Evolutionary conservation across 805 yeast genomes (phyloP), one percentile per base, ranked within the genome.

Genomic region (Sugiyamaella americana): DNA sequence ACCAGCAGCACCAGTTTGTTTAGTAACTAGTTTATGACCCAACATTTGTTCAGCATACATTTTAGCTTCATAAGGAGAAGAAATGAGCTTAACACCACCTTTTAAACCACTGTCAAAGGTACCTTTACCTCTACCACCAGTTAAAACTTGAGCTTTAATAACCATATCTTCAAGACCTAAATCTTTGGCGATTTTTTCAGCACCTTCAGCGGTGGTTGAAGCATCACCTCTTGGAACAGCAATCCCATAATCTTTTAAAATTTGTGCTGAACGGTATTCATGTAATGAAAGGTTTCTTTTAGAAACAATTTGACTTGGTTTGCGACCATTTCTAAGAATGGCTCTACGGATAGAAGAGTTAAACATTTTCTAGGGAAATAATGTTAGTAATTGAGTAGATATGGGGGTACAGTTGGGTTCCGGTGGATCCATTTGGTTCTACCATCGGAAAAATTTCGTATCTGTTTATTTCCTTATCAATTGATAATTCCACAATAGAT

Each of bases 101-200:
- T 91, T 81, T 66, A 87, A 80, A 44, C 98, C 98, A 60, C 81
- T 82, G 72, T 89, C 96, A 57, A 93, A 89, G 70, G 87, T 89
- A 54, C 99, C 99, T 71, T 93, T 93, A 72, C 99, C 99, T 72
- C 99, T 83, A 65, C 99, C 99, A 72, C 99, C 99, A 50, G 99
- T 89, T 63, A 93, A 78, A 41, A 96, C 97, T 74, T 93, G 99
- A 52, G 98, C 98, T 75, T 93, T 93, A 68, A 93, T 77, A 54
- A 93, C 99, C 69, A 93, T 74, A 60, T 85, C 94, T 62, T 82
- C 80, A 56, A 85, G 76, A 58, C 59, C 61, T 63, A 93, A 76
- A 48, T 73, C 70, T 70, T 82, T 77, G 58, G 98, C 98, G 45
- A 82, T 80, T 50, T 82, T 75, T 66, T 67, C 85, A 37, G 98